A percentile compares a stretch with the other conserved stretches of the same genome.
phyloP scores from a whole-genome alignment of 345 rosid genomes.

The Cardiospermum halicacabum region DNA sequence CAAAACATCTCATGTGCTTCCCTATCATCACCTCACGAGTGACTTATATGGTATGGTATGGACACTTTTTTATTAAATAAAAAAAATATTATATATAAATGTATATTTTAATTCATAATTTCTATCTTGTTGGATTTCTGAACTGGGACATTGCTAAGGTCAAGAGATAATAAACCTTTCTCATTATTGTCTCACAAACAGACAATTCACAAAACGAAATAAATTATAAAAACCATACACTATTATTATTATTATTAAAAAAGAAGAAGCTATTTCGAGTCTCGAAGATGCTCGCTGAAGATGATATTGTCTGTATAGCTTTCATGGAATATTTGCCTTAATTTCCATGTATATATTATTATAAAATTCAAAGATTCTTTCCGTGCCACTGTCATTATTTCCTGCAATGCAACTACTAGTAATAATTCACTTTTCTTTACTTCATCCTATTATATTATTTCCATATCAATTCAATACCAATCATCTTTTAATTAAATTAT shows the following conservation, averaged over 20 bases:
- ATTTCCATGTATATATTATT: slow-evolving; percentile 2
- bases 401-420: too few relatives aligned
- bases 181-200: slow-evolving; percentile 26
- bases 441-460: too few relatives aligned
- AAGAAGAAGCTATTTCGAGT: too few relatives aligned
- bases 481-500: too few relatives aligned
- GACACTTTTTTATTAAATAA: too few relatives aligned
- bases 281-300: slow-evolving; percentile 28
- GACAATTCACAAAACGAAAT: slow-evolving; percentile 28
- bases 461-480: too few relatives aligned
- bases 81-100: slow-evolving; percentile 13
- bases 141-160: slow-evolving; percentile 39
- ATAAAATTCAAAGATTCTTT: slow-evolving; percentile 20
- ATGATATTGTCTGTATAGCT: slow-evolving; percentile 21
- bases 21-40: slow-evolving; percentile 50
- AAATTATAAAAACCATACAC: neutral
- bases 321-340: slow-evolving; percentile 31
- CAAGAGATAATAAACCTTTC: slow-evolving; percentile 40
- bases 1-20: slow-evolving; percentile 52
- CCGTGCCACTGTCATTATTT: neutral
- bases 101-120: slow-evolving; percentile 19
- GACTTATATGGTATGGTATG: slow-evolving; percentile 26
- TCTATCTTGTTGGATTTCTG: slow-evolving; percentile 33
- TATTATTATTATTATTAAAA: too few relatives aligned
- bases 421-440: too few relatives aligned